phyloP scores from a whole-genome alignment of 2,329 filamentous ascomycete genomes.

The Fusarium concolor region DNA sequence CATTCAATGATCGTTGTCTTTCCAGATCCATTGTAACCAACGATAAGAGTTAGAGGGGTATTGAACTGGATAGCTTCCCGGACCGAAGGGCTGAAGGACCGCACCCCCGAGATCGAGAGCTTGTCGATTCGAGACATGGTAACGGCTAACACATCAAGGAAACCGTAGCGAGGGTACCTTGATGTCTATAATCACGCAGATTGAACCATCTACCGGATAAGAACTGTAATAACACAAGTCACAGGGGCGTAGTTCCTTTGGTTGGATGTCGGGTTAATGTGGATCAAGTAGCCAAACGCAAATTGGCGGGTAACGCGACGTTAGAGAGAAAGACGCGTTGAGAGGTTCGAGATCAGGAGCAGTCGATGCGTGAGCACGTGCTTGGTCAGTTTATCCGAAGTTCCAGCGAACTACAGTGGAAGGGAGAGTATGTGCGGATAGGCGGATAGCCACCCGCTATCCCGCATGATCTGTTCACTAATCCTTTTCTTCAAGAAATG shows the following conservation, averaged over 20 bases:
- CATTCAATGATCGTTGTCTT: conserved; percentile 99
- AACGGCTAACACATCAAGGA: conserved; percentile 32
- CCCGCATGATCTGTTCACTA: conserved; percentile 28
- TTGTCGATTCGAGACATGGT: conserved; percentile 86
- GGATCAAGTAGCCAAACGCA: conserved; percentile 15
- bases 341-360: background rate
- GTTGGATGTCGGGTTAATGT: conserved; percentile 1
- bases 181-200: background rate
- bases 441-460: background rate
- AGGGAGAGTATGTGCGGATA: no score
- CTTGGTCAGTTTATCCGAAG: conserved; percentile 2
- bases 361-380: conserved; percentile 37
- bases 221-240: background rate
- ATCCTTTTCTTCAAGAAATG: conserved; percentile 10
- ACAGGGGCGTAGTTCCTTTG: background rate
- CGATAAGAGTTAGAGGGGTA: conserved; percentile 92
- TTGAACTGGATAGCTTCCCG: conserved; percentile 88
- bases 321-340: conserved; percentile 23
- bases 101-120: conserved; percentile 82
- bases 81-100: conserved; percentile 83
- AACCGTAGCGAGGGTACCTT: background rate
- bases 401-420: background rate
- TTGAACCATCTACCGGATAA: conserved; percentile 2
- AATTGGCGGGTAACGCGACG: conserved; percentile 30
- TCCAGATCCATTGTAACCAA: conserved; percentile 96